phyloP scores from a whole-genome alignment of 768 basidiomycete species.

The Chalciporus sphaerocephalus region DNA sequence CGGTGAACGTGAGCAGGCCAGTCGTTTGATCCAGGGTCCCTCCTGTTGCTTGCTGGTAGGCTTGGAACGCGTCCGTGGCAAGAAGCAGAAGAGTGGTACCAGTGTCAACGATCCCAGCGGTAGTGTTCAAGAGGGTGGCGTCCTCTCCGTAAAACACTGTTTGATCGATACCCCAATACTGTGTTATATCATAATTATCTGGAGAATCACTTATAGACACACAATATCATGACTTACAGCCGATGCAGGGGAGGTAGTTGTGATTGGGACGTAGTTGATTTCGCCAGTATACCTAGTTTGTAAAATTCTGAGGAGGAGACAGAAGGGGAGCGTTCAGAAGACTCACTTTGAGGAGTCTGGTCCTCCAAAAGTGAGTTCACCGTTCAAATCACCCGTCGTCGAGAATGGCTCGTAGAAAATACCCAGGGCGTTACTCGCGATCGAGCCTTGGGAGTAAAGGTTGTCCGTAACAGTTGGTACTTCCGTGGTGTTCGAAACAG shows the following conservation, averaged over 20 bases:
- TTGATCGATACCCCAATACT: conserved; percentile 48
- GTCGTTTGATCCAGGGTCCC: conserved; percentile 49
- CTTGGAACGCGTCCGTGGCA: conserved; percentile 55
- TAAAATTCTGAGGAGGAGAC: neutral
- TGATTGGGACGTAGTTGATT: conserved; percentile 39
- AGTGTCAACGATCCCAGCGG: conserved; percentile 50
- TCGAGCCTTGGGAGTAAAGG: conserved; percentile 44
- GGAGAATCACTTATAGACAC: neutral
- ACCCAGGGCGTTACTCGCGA: conserved; percentile 43
- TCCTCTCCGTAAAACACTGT: conserved; percentile 33
- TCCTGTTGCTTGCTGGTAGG: conserved; percentile 51
- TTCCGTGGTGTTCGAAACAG: conserved; percentile 35
- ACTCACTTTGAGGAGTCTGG: conserved; percentile 43
- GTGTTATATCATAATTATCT: neutral
- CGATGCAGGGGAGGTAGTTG: conserved; percentile 43
- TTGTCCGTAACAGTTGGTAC: conserved; percentile 60
- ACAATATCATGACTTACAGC: conserved; percentile 12
- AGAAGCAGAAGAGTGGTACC: conserved; percentile 53
- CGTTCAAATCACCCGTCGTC: conserved; percentile 35
- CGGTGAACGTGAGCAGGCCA: conserved; percentile 52
- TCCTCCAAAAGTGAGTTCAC: conserved; percentile 54
- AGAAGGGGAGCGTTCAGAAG: neutral
- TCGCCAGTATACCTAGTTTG: conserved; percentile 29
- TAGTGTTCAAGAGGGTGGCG: conserved; percentile 32
- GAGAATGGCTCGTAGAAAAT: conserved; percentile 53